phyloP scores from a whole-genome alignment of 805 yeast genomes.

The Candida montana region DNA sequence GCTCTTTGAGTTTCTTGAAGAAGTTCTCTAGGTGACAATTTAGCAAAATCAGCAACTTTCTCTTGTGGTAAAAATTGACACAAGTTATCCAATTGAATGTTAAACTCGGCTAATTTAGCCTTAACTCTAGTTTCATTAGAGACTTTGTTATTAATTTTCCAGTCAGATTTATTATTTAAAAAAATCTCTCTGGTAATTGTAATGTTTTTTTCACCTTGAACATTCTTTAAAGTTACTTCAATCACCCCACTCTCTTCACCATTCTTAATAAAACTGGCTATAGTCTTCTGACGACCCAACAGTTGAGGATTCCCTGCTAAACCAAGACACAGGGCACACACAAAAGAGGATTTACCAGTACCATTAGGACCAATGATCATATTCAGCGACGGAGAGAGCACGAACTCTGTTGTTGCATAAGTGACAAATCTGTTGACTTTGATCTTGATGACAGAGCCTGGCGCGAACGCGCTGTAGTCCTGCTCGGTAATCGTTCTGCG shows the following conservation, averaged over 20 bases:
- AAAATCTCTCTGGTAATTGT: slow-evolving; percentile 28
- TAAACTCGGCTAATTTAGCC: slow-evolving; percentile 40
- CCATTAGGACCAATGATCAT: slow-evolving; percentile 97
- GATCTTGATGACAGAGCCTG: slow-evolving; percentile 48
- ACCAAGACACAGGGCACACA: slow-evolving; percentile 88
- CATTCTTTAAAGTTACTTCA: slow-evolving; percentile 30
- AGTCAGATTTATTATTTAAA: slow-evolving; percentile 40
- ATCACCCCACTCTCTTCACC: slow-evolving; percentile 41
- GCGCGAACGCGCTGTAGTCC: slow-evolving; percentile 24
- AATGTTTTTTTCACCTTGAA: slow-evolving; percentile 33
- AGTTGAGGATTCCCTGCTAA: slow-evolving; percentile 72
- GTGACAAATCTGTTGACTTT: slow-evolving; percentile 65
- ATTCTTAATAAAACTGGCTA: slow-evolving; percentile 65
- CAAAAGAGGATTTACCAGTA: slow-evolving; percentile 88
- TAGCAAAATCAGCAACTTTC: slow-evolving; percentile 87
- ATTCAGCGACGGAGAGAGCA: slow-evolving; percentile 76
- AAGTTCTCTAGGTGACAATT: slow-evolving; percentile 67
- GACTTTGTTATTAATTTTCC: slow-evolving; percentile 41
- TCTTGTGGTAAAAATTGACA: slow-evolving; percentile 97
- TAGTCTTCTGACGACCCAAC: slow-evolving; percentile 61
- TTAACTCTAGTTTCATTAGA: slow-evolving; percentile 43
- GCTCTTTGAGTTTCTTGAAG: slow-evolving; percentile 78
- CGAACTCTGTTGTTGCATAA: slow-evolving; percentile 62
- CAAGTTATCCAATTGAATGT: slow-evolving; percentile 83
- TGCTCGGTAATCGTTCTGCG: slow-evolving; percentile 1